These are phyloP conservation scores for Lactuca saligna DNA, from an alignment of 129 eudicot species.

Conservation along the genomic window DNA sequence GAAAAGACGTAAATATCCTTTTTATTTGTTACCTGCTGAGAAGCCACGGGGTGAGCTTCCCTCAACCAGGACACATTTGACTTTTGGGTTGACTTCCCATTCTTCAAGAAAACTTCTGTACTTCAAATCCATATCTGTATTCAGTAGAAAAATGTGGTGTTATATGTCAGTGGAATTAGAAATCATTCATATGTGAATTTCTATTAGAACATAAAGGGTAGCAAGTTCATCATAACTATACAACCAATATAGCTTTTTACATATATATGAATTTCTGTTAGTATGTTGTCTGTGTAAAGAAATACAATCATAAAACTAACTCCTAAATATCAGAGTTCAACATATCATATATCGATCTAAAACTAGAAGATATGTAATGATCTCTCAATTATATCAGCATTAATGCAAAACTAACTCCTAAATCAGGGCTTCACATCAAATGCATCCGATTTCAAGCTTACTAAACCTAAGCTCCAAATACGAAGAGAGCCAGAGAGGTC, in stretches of 20 bases:
- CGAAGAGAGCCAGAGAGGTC: not conserved
- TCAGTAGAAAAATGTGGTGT: not conserved
- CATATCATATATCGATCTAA: not conserved
- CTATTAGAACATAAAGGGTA: too few species aligned
- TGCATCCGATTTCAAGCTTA: not conserved
- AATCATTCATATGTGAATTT: not conserved
- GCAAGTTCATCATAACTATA: too few species aligned
- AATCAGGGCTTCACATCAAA: not conserved
- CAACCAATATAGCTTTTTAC: not conserved
- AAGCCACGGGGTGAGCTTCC: conserved; percentile 89
- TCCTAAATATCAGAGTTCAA: too few species aligned
- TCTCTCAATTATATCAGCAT: not conserved
- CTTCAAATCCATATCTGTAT: conserved; percentile 75
- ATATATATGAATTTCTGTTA: not conserved
- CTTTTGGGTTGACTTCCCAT: conserved; percentile 82
- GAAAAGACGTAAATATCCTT: not conserved
- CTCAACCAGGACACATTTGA: conserved; percentile 81
- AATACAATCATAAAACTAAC: not conserved
- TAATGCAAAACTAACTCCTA: not conserved
- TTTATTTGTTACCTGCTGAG: conserved; percentile 62
- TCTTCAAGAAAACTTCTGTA: conserved; percentile 73
- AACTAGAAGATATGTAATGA: not conserved
- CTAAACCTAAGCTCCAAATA: not conserved
- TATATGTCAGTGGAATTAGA: not conserved
- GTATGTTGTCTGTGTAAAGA: not conserved